These are phyloP conservation scores for Gossypium sturtianum DNA, from an alignment of 345 rosid species.

Conservation along the genomic window DNA sequence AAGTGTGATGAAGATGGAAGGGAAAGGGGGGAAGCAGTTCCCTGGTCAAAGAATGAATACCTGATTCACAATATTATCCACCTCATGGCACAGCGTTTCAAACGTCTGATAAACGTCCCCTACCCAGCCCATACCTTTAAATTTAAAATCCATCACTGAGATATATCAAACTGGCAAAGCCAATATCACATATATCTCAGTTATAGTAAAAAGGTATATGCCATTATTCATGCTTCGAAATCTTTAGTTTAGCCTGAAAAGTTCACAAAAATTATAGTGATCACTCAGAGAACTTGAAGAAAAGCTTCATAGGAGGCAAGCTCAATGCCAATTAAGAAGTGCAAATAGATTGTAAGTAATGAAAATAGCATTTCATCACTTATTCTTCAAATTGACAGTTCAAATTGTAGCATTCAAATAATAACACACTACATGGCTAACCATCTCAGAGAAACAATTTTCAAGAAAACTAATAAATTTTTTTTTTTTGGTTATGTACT, in stretches of 20 bases:
- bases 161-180: not conserved
- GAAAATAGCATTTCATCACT: not conserved
- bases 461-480: not conserved
- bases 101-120: slow-evolving; percentile 58
- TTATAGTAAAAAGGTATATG: not conserved
- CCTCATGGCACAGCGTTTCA: slow-evolving; percentile 57
- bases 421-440: not conserved
- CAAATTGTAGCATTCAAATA: not conserved
- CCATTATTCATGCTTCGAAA: not conserved
- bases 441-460: not conserved
- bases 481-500: too few relatives aligned
- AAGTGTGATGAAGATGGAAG: not conserved
- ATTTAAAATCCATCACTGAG: slow-evolving; percentile 41
- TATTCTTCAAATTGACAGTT: not conserved
- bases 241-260: not conserved
- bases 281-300: not conserved
- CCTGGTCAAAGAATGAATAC: slow-evolving; percentile 16
- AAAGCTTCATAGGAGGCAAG: not conserved
- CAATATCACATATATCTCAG: not conserved
- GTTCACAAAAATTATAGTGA: not conserved
- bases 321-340: not conserved
- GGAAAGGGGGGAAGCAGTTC: not conserved
- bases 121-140: slow-evolving; percentile 41
- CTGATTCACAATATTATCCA: slow-evolving; percentile 55
- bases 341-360: not conserved